Evolutionary conservation across 768 basidiomycete genomes (phyloP), one percentile per base, ranked within the genome.

Genomic region (Sporobolomyces roseus): DNA sequence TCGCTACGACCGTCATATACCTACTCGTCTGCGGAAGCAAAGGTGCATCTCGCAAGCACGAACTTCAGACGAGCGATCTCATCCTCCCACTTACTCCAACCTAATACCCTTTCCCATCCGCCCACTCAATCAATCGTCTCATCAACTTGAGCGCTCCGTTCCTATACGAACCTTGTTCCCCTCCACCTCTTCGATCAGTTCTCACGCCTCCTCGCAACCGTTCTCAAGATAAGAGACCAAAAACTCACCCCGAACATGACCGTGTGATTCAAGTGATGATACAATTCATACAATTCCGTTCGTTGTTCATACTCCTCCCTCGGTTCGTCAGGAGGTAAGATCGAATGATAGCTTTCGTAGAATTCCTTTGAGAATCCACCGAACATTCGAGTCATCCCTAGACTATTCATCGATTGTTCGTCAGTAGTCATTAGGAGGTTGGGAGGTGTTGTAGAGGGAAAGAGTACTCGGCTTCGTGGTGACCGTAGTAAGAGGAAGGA

Each of bases 321-420:
- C 7, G 45, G 45, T 23, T 46, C 45, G 23, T 10, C 6, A 6
- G 12, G 12, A 10, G 45, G 45, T 14, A 46, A 21, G 12, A 14
- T 21, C 23, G 66, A 38, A 45, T 78, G 77, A 51, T 79, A 79
- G 27, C 63, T 72, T 19, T 77, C 74, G 67, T 72, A 79, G 64
- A 78, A 79, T n/a, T 75, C 74, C 14, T 53, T 25, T 1, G 71
- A 48, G 74, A 78, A 79, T 21, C 78, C 78, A 76, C 78, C 78
- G 61, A 79, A 78, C 78, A 79, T 78, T 62, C 75, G 74, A 7
- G 70, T 77, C 53, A 78, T 76, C n/a, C 77, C 78, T 17, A 79
- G 63, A 27, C 67, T 79, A 74, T 14, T 71, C 70, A 43, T 78
- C 75, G 56, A 77, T 75, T 16, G 43, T 12, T 13, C 29, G 46